phyloP scores from a whole-genome alignment of 176 grass and related monocot genomes.

The Microstegium vimineum region DNA sequence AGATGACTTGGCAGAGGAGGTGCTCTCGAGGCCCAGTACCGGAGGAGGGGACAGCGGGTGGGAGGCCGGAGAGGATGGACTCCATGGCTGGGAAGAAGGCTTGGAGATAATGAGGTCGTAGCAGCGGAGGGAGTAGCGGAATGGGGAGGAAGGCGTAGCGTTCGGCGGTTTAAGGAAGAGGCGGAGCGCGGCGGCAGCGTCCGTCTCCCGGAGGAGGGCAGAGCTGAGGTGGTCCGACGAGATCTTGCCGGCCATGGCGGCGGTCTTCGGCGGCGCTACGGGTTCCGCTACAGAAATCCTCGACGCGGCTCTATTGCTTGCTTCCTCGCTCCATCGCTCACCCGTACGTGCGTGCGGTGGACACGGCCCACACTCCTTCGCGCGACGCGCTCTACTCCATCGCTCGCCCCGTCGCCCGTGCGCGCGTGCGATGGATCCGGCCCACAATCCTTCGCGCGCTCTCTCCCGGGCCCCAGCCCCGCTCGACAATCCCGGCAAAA shows the following conservation, averaged over 20 bases:
- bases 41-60: background rate
- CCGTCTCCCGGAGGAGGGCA: constrained; percentile 47
- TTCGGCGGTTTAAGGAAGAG: constrained; percentile 40
- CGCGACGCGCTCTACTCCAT: no score
- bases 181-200: constrained; percentile 35
- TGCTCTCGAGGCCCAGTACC: constrained; percentile 8
- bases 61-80: constrained; percentile 38
- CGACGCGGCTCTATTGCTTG: no score
- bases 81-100: constrained; percentile 56
- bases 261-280: no score
- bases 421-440: no score
- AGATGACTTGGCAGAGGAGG: constrained; percentile 51
- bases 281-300: no score
- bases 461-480: no score
- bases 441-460: no score
- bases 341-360: no score
- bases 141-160: background rate
- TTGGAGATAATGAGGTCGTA: constrained; percentile 63
- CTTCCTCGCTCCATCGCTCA: no score
- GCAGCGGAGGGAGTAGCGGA: constrained; percentile 41
- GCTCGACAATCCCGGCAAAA: no score
- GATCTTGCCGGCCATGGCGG: constrained; percentile 8
- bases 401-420: no score
- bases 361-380: no score
- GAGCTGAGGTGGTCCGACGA: constrained; percentile 43